Evolutionary conservation across 73 alveolate genomes (phyloP), one percentile per base, ranked within the genome.

Genomic region (Blepharisma stoltei): DNA sequence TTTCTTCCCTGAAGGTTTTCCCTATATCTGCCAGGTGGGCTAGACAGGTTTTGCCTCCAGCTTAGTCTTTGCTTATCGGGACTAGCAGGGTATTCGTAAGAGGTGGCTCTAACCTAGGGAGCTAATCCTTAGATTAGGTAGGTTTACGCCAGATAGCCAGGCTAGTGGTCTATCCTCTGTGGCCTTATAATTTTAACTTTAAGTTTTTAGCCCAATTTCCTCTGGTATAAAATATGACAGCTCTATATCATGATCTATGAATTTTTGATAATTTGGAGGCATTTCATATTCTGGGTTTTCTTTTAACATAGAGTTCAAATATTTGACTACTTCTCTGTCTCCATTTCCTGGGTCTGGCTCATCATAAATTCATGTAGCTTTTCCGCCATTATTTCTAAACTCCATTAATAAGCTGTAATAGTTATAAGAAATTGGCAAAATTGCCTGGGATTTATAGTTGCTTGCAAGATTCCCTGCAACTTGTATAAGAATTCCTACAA

Each of bases 261-360:
- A 67, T 50, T 87, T 87, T 54, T 46, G 52, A 79, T 84, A 88
- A 6, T 87, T 92, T 50, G 84, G 92, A 7, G 95, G 95, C 23
- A 88, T 60, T 11, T 83, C 81, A 38, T 71, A 76, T 37, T 78
- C 54, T 6, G 95, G 89, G 55, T 88, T 87, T 37, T 70, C 55
- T 52, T 66, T 52, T 7, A 88, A 44, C 55, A 78, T 70, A 55
- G 69, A 71, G 54, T 88, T 84, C 27, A 88, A 82, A 4, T 83
- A 88, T 71, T 71, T 73, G 9, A 88, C 73, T 54, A 88, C 77
- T 44, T 87, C 76, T 6, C 78, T 43, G 54, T 88, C 95, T 6
- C 89, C 92, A 55, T 79, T 67, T 27, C 92, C 86, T 6, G 92
- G 48, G 54, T 88, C 95, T 5, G 95, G 95, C 49, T 88, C 95